phyloP scores from a whole-genome alignment of 495 filamentous ascomycete genomes.

The Rusavskia elegans region DNA sequence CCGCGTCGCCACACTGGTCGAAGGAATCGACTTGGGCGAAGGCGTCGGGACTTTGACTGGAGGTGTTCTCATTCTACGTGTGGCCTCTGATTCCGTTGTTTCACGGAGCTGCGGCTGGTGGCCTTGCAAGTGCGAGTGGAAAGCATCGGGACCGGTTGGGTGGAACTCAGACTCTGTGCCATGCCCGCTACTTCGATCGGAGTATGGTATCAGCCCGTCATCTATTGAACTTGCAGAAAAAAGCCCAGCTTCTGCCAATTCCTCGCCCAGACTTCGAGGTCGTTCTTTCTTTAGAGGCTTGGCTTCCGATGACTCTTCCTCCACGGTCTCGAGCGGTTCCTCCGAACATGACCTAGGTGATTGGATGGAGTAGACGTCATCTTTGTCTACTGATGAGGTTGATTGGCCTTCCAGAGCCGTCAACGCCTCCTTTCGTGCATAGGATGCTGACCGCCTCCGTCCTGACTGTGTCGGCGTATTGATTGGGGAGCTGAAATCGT shows the following conservation, averaged over 20 bases:
- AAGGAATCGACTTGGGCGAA: neutral
- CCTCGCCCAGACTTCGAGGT: slow-evolving; percentile 10
- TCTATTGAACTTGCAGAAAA: neutral
- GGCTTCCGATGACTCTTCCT: slow-evolving; percentile 4
- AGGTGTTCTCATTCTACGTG: neutral
- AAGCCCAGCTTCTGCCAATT: slow-evolving; percentile 8
- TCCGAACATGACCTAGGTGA: neutral
- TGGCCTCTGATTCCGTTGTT: neutral
- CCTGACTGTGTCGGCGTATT: slow-evolving; percentile 8
- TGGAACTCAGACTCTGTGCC: neutral
- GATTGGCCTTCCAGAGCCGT: slow-evolving; percentile 15
- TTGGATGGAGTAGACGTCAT: neutral
- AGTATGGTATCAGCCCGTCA: slow-evolving; percentile 1
- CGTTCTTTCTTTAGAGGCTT: slow-evolving; percentile 1
- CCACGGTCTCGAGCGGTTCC: slow-evolving; percentile 6
- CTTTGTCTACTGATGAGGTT: neutral
- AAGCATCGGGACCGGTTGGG: neutral
- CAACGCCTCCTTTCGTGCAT: slow-evolving; percentile 15
- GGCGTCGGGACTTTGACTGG: neutral
- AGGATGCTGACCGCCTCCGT: slow-evolving; percentile 3
- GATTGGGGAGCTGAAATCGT: slow-evolving; percentile 4
- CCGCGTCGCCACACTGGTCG: neutral
- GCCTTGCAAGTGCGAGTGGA: too few species aligned
- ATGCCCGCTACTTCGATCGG: neutral
- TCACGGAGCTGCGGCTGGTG: too few species aligned